Evolutionary conservation across 768 basidiomycete genomes (phyloP), one percentile per base, ranked within the genome.

Genomic region (Boletus sensibilis): DNA sequence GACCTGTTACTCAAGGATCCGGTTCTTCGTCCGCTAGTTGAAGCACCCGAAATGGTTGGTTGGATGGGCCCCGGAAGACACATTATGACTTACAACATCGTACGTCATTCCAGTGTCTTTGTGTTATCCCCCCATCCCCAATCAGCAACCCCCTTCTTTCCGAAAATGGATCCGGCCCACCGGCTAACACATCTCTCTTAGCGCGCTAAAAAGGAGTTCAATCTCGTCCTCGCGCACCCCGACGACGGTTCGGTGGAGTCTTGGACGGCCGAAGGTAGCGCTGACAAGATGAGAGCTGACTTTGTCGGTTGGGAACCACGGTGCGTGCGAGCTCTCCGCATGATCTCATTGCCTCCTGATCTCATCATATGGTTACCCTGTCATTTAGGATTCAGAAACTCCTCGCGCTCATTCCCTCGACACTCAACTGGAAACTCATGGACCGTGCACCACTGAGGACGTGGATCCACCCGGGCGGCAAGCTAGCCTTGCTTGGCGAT

Each of bases 21-120:
- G 0, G 81, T 82, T 7, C 73, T 88, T 27, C 74, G 68, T 55
- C 53, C 65, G 2, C 71, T 88, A 13, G 75, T 85, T 0, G 82
- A 87, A 14, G 67, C 62, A 1, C 73, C 79, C 0, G 79, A 82
- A 53, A 79, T 82, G 75, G 80, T 79, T 0, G 76, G 74, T 0
- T 87, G 86, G 86, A 79, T 86, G 75, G 85, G 80, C 2, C 82
- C 84, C 0, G 52, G 71, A 2, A 55, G 76, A 6, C 80, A 81
- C 55, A 60, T 81, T 43, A 78, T 81, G 76, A 67, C 71, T 1
- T 79, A 79, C 46, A 71, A 64, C 33, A 77, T 82, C 20, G 79
- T 78, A 58, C 58, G 76, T 68, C 23, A 21, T 45, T 40, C 7
- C 37, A 4, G 0, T 14, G 13, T 27, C 11, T 33, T 4, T 20